A percentile compares a stretch with the other conserved stretches of the same genome.
These are phyloP conservation scores for Pseudophaeomoniella oleicola DNA, from an alignment of 2,329 filamentous ascomycete species.

Conservation along the genomic window DNA sequence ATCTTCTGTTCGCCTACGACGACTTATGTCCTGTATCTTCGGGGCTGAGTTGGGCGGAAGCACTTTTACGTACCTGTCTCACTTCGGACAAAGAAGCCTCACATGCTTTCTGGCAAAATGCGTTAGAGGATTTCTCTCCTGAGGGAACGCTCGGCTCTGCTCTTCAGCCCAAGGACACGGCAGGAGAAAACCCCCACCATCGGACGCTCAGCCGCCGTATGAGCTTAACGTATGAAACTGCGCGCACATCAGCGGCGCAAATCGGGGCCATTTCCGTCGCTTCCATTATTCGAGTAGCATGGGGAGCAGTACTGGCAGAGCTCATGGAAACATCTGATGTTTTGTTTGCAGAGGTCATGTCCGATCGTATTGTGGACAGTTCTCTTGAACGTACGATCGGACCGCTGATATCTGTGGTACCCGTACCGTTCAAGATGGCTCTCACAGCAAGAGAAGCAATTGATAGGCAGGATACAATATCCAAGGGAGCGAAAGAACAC, in stretches of 20 bases:
- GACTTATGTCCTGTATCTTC: too few relatives aligned
- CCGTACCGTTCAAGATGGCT: background rate
- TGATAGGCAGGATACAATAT: background rate
- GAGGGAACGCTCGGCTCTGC: too few relatives aligned
- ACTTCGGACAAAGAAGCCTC: background rate
- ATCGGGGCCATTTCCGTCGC: background rate
- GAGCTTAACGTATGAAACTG: too few relatives aligned
- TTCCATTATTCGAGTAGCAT: background rate
- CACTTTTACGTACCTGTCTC: background rate
- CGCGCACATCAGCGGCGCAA: too few relatives aligned
- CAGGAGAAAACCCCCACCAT: too few relatives aligned
- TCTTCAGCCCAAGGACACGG: too few relatives aligned
- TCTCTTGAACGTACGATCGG: background rate
- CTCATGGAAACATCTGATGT: background rate
- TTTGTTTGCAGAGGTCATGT: background rate
- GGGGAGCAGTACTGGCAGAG: background rate
- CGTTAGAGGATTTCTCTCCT: too few relatives aligned
- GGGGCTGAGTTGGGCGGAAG: background rate
- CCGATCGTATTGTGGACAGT: background rate
- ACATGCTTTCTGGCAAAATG: background rate
- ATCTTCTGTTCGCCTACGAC: conserved; percentile 8
- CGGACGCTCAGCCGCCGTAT: too few relatives aligned
- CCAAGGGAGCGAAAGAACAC: background rate
- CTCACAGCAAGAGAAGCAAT: background rate
- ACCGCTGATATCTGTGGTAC: background rate